Evolutionary conservation across 129 eudicot species (phyloP).

Genomic region (Helichrysum umbraculigerum): DNA sequence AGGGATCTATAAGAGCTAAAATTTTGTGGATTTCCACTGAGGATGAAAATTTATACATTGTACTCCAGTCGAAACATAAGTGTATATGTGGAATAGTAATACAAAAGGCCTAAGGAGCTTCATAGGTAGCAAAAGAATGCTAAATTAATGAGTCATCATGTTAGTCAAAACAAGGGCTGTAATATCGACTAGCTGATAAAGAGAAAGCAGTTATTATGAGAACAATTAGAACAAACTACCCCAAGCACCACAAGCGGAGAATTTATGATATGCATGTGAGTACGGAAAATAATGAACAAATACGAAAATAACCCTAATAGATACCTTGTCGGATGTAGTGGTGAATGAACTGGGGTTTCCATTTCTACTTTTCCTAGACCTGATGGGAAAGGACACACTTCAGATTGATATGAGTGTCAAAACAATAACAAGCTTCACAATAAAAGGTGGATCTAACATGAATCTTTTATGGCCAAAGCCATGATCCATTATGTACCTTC

Average conservation of each 20-base stretch:
- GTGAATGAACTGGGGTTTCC: slow-evolving; percentile 88
- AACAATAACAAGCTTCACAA: slow-evolving; percentile 19
- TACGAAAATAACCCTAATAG: slow-evolving; percentile 11
- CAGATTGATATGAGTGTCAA: slow-evolving; percentile 17
- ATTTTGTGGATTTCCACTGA: slow-evolving; percentile 2
- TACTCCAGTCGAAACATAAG: not conserved
- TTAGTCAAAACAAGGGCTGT: slow-evolving; percentile 15
- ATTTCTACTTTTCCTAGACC: slow-evolving; percentile 82
- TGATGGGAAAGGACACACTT: slow-evolving; percentile 34
- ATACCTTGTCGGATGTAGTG: slow-evolving; percentile 67
- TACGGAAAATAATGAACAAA: slow-evolving; percentile 8
- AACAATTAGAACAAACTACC: slow-evolving; percentile 11
- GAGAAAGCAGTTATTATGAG: slow-evolving; percentile 3
- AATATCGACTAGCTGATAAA: slow-evolving; percentile 3
- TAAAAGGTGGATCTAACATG: slow-evolving; percentile 16
- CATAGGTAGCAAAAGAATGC: slow-evolving; percentile 10
- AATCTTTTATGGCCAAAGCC: not conserved
- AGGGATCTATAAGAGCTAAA: not conserved
- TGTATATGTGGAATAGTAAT: slow-evolving; percentile 4
- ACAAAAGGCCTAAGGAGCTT: slow-evolving; percentile 11
- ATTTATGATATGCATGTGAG: slow-evolving; percentile 1
- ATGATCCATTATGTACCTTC: slow-evolving; percentile 58
- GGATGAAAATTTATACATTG: slow-evolving; percentile 13
- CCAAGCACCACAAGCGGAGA: not conserved
- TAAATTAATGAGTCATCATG: slow-evolving; percentile 7